phyloP scores from a whole-genome alignment of 2,329 filamentous ascomycete species.

The Pseudocercospora fijiensis region DNA sequence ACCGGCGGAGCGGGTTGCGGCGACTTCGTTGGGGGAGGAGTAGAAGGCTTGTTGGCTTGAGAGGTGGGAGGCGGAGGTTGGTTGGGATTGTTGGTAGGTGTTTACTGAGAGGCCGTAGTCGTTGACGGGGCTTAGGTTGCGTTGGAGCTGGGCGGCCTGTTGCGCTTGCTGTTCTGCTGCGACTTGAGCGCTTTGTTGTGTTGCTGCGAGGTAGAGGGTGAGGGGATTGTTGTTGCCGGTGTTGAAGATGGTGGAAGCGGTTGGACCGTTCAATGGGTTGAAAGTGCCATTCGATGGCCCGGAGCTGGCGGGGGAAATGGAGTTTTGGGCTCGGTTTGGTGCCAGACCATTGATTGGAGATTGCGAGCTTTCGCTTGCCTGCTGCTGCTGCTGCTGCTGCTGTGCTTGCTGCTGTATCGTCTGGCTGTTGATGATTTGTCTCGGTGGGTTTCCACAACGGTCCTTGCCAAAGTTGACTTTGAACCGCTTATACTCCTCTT shows the following conservation, averaged over 20 bases:
- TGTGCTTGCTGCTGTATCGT: conserved; percentile 65
- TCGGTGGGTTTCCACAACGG: conserved; percentile 91
- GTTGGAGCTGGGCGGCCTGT: conserved; percentile 49
- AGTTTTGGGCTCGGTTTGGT: conserved; percentile 55
- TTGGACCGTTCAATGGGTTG: conserved; percentile 61
- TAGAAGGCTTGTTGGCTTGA: conserved; percentile 81
- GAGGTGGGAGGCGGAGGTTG: conserved; percentile 39
- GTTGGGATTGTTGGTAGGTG: conserved; percentile 47
- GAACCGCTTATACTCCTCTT: conserved; percentile 96
- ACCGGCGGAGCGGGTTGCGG: conserved; percentile 36
- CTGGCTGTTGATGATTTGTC: conserved; percentile 68
- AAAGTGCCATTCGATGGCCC: conserved; percentile 59
- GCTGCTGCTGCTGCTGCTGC: conserved; percentile 60
- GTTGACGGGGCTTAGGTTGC: conserved; percentile 30
- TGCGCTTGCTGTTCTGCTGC: conserved; percentile 51
- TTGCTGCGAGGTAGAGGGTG: conserved; percentile 75
- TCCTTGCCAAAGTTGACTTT: conserved; percentile 99
- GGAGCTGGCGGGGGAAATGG: conserved; percentile 61
- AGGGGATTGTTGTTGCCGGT: conserved; percentile 79
- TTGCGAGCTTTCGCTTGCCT: conserved; percentile 56
- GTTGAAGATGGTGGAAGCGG: conserved; percentile 74
- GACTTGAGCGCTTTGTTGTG: conserved; percentile 65
- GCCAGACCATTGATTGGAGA: conserved; percentile 60
- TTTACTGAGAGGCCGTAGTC: not conserved
- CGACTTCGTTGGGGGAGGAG: conserved; percentile 63